phyloP scores from a whole-genome alignment of 257 asterid genomes.

The Solanum pinnatisectum region DNA sequence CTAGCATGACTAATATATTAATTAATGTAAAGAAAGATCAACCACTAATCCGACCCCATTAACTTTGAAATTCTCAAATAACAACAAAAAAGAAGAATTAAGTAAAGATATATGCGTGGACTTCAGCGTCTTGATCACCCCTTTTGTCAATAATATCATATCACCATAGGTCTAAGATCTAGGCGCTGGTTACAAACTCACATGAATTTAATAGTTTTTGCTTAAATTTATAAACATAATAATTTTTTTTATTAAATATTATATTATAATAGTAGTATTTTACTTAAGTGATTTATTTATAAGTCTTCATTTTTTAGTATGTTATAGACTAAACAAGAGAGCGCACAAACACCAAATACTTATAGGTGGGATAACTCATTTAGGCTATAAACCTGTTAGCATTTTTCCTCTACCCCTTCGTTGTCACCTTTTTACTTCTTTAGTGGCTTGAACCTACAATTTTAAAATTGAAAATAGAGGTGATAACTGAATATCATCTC shows the following conservation, averaged over 20 bases:
- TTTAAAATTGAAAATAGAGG: rapidly evolving
- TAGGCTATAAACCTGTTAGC: background rate
- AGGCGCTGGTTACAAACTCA: rapidly evolving
- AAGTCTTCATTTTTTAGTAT: background rate
- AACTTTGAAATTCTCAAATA: background rate
- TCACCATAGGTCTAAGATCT: background rate
- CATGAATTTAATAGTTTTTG: background rate
- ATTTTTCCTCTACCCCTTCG: background rate
- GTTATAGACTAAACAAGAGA: background rate
- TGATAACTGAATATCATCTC: rapidly evolving
- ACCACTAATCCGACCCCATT: background rate
- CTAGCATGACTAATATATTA: background rate
- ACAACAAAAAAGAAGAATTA: background rate
- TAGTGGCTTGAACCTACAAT: rapidly evolving
- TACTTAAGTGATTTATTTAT: too few relatives aligned
- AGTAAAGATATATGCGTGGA: constrained; percentile 1
- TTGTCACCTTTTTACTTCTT: background rate
- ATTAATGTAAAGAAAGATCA: background rate
- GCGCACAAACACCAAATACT: background rate
- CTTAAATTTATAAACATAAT: background rate
- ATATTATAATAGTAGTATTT: too few relatives aligned
- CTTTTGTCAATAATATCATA: constrained; percentile 6
- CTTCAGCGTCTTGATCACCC: constrained; percentile 14
- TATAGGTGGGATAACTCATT: background rate
- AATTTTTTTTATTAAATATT: too few relatives aligned